phyloP scores from a whole-genome alignment of 2,329 filamentous ascomycete genomes.

The Fusarium sp. region DNA sequence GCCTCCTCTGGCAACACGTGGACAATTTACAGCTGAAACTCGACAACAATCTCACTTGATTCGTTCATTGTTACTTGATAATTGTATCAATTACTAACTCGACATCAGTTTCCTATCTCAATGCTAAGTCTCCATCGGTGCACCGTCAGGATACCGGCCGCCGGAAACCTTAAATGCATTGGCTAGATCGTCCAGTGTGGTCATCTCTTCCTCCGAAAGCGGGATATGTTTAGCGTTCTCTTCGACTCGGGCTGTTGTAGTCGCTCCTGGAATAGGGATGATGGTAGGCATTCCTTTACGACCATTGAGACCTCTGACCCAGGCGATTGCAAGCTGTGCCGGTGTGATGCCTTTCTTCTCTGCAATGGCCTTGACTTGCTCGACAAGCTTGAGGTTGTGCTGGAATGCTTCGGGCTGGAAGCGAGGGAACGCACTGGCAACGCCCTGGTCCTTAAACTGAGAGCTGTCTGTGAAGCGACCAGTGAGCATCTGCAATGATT shows the following conservation, averaged over 20 bases:
- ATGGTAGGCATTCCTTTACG: slow-evolving; percentile 69
- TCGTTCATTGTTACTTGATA: slow-evolving; percentile 2
- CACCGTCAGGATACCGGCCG: slow-evolving; percentile 61
- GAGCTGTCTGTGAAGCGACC: slow-evolving; percentile 48
- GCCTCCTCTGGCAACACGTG: slow-evolving; percentile 51
- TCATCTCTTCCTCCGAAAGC: slow-evolving; percentile 66
- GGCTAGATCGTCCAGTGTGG: slow-evolving; percentile 64
- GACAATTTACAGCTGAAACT: slow-evolving; percentile 52
- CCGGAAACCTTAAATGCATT: slow-evolving; percentile 65
- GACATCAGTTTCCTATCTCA: slow-evolving; percentile 10
- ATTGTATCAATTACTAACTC: slow-evolving; percentile 25
- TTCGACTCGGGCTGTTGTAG: slow-evolving; percentile 67
- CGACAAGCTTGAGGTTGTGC: slow-evolving; percentile 74
- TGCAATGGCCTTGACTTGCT: slow-evolving; percentile 71
- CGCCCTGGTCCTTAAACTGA: slow-evolving; percentile 44
- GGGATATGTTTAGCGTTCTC: slow-evolving; percentile 71
- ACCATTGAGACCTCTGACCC: slow-evolving; percentile 68
- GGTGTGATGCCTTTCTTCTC: slow-evolving; percentile 72
- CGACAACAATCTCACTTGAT: slow-evolving; percentile 12
- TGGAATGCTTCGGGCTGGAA: slow-evolving; percentile 76
- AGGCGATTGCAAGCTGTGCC: slow-evolving; percentile 77
- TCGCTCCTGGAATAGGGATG: slow-evolving; percentile 78
- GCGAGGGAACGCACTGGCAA: slow-evolving; percentile 62
- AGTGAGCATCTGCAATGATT: slow-evolving; percentile 48
- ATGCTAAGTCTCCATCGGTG: slow-evolving; percentile 56